Evolutionary conservation across 2,329 filamentous ascomycete species (phyloP), one percentile per base, ranked within the genome.

Genomic region (Aspergillus ruber): DNA sequence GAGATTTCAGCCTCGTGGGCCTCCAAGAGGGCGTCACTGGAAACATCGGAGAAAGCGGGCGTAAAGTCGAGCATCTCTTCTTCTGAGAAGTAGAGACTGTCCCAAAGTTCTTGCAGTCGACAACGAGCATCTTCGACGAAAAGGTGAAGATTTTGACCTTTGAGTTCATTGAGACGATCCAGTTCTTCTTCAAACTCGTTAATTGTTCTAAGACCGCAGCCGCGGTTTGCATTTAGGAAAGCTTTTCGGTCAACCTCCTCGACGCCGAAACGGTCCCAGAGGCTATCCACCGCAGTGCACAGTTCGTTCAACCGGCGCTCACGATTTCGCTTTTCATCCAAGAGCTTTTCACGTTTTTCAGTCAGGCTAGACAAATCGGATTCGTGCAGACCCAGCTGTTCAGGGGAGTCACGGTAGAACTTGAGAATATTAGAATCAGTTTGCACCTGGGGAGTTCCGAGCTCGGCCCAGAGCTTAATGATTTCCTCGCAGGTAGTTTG

Each of bases 1-100:
- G 76, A 74, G 54, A 98, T 90, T 64, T 98, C 94, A 17, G 85
- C 84, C 73, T 98, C 93, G 61, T 98, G 94, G 0, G 93, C 90
- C 55, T 95, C 90, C 0, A 98, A 80, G 8, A 98, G 79, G 4
- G 93, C 93, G 66, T 98, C 93, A 59, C 90, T 96, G 71, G 94
- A 96, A 17, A 96, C 91, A 64, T 97, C 93, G 9, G 90, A 95
- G 66, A 97, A 97, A 38, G 90, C 93, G 0, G 94, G 93, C 0
- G 90, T 93, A 59, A 98, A 98, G 57, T 96, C 90, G 48, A 97
- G 81, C 90, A 97, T 97, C 72, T 98, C 93, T 61, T 98, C 93
- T 65, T 98, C 93, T 0, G 88, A 95, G 63, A 94, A 90, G 73
- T 93, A 97, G 1, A 98, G 74, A 0, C 82, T 78, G 64, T 98